Conservation (phyloP, 768 basidiomycete species). For the Mycena polygramma region DNA sequence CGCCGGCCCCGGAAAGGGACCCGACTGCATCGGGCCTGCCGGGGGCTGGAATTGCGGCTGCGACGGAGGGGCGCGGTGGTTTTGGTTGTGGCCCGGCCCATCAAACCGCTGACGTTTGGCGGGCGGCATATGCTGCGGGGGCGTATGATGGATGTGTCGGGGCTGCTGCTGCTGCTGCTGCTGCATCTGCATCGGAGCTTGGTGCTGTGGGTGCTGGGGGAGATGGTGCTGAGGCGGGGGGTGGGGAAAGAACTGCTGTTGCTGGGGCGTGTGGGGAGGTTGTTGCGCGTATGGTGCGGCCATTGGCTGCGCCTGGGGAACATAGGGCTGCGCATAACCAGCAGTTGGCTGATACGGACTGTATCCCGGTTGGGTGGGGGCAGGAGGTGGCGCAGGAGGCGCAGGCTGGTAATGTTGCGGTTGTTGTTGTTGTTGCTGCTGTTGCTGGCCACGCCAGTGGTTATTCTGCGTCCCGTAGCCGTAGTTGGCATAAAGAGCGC, state of each 20-base stretch:
- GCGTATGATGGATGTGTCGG: constrained; percentile 70
- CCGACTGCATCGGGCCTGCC: constrained; percentile 62
- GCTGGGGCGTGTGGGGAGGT: constrained; percentile 52
- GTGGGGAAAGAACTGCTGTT: constrained; percentile 55
- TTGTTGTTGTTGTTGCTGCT: constrained; percentile 63
- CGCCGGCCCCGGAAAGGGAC: constrained; percentile 48
- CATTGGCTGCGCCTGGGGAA: constrained; percentile 72
- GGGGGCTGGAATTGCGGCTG: constrained; percentile 77
- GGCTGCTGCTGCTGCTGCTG: constrained; percentile 63
- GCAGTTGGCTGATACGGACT: constrained; percentile 82
- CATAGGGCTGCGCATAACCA: constrained; percentile 75
- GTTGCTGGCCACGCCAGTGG: constrained; percentile 74
- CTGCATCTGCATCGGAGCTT: constrained; percentile 60
- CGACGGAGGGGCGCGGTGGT: constrained; percentile 64
- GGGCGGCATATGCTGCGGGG: constrained; percentile 88
- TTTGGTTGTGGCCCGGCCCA: constrained; percentile 70
- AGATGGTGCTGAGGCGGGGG: constrained; percentile 56
- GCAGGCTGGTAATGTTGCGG: constrained; percentile 68
- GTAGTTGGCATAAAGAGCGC: constrained; percentile 90
- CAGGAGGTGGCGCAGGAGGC: constrained; percentile 59
- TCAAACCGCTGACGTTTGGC: constrained; percentile 94
- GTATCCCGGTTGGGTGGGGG: constrained; percentile 72
- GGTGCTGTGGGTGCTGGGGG: constrained; percentile 56
- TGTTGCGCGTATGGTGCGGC: constrained; percentile 62
- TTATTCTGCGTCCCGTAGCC: constrained; percentile 83